A percentile compares a stretch with the other conserved stretches of the same genome.
Conservation (phyloP, 2,329 filamentous ascomycete genomes). For the Sporothrix luriei region DNA sequence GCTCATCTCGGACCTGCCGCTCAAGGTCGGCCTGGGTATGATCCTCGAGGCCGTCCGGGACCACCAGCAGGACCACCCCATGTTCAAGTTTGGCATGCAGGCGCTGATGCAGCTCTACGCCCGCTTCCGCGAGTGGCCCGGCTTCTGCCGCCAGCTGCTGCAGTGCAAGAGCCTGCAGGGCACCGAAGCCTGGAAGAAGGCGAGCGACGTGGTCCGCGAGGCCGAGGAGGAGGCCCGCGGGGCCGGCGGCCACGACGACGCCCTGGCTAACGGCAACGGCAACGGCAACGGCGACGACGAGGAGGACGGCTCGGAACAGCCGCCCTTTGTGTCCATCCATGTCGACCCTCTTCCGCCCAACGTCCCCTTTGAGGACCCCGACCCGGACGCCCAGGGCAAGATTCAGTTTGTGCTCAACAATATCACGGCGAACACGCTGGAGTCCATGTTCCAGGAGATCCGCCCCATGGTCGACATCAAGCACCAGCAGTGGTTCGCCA, state of each 20-base stretch:
- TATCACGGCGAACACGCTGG: conserved; percentile 84
- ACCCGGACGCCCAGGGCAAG: conserved; percentile 83
- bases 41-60: conserved; percentile 95
- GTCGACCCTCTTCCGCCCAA: conserved; percentile 68
- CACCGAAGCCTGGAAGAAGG: conserved; percentile 81
- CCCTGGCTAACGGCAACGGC: conserved; percentile 68
- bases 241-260: conserved; percentile 44
- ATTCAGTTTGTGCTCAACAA: conserved; percentile 97
- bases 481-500: conserved; percentile 95
- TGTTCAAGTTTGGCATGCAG: conserved; percentile 98
- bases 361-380: conserved; percentile 75
- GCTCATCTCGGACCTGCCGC: conserved; percentile 82
- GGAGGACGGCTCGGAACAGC: conserved; percentile 55
- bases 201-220: conserved; percentile 75
- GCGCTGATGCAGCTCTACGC: conserved; percentile 85
- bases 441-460: conserved; percentile 80
- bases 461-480: conserved; percentile 74
- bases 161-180: conserved; percentile 79
- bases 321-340: conserved; percentile 77
- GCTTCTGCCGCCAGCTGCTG: conserved; percentile 82
- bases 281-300: conserved; percentile 76
- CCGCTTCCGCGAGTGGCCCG: conserved; percentile 90
- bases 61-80: conserved; percentile 77
- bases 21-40: conserved; percentile 95
- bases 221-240: conserved; percentile 59